These are phyloP conservation scores for Leccinum imitatum DNA, from an alignment of 768 basidiomycete genomes.

Conservation along the genomic window DNA sequence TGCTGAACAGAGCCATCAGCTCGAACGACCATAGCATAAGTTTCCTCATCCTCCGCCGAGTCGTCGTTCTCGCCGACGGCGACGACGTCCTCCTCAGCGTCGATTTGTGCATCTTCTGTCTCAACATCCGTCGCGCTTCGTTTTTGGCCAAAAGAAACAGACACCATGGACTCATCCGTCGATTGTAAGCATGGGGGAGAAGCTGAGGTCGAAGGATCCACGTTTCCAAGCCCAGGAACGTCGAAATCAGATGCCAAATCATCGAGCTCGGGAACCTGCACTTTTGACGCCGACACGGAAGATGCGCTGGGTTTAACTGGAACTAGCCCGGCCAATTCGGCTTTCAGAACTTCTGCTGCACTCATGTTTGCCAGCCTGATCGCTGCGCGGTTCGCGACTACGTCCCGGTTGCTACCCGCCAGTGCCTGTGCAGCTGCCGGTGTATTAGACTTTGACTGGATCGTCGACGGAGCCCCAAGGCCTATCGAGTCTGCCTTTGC, in stretches of 20 bases:
- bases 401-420: conserved; percentile 84
- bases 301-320: conserved; percentile 40
- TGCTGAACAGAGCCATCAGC: conserved; percentile 93
- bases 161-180: conserved; percentile 21
- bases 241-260: conserved; percentile 35
- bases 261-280: conserved; percentile 33
- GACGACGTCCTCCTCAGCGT: conserved; percentile 26
- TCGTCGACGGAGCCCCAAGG: conserved; percentile 60
- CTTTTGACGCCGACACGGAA: conserved; percentile 27
- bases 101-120: conserved; percentile 40
- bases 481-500: conserved; percentile 78
- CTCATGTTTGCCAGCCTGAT: conserved; percentile 96
- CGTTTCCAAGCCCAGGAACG: conserved; percentile 34
- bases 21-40: conserved; percentile 71
- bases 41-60: conserved; percentile 48
- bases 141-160: conserved; percentile 37
- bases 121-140: conserved; percentile 45
- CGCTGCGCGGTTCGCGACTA: conserved; percentile 85
- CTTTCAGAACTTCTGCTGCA: conserved; percentile 92
- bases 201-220: conserved; percentile 19
- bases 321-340: conserved; percentile 67
- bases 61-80: conserved; percentile 39
- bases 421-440: conserved; percentile 70
- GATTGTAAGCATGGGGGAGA: conserved; percentile 13
- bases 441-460: conserved; percentile 55